A percentile compares a stretch with the other conserved stretches of the same genome.
phyloP scores from a whole-genome alignment of 148 eudicot genomes.

The Chenopodium album region DNA sequence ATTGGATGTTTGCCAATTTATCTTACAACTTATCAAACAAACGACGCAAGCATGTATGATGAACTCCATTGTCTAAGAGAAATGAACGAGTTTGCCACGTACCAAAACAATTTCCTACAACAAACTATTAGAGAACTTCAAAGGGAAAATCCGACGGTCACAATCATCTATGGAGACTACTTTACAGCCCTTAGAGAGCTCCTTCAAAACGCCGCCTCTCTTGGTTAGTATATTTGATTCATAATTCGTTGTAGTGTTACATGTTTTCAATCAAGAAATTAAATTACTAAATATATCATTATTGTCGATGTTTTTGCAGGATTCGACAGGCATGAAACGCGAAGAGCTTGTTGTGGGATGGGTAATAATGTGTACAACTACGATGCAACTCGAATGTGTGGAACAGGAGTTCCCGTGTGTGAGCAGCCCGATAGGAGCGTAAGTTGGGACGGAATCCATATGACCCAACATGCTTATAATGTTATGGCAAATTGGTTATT shows the following conservation, averaged over 20 bases:
- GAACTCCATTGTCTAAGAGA: conserved; percentile 20
- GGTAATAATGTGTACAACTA: conserved; percentile 17
- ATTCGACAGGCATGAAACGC: background rate
- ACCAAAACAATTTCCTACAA: conserved; percentile 19
- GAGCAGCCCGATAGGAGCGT: background rate
- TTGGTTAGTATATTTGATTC: conserved; percentile 19
- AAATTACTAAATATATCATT: too few species aligned
- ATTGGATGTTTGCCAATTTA: conserved; percentile 32
- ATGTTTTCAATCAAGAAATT: too few species aligned
- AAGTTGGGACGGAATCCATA: conserved; percentile 26
- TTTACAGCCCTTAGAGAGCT: conserved; percentile 18
- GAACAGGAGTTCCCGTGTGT: conserved; percentile 5
- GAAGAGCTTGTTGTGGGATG: conserved; percentile 30
- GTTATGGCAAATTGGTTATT: conserved; percentile 1
- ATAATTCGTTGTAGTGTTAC: background rate
- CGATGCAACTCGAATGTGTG: background rate
- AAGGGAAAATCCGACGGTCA: conserved; percentile 16
- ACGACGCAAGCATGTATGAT: conserved; percentile 11
- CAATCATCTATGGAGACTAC: conserved; percentile 30
- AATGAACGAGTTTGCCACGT: conserved; percentile 13
- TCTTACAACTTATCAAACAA: conserved; percentile 3
- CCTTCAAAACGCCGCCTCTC: conserved; percentile 20
- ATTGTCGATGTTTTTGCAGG: conserved; percentile 4
- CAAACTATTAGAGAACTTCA: conserved; percentile 15
- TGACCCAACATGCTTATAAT: conserved; percentile 15